Conservation (phyloP, 2,329 filamentous ascomycete species). For the Amylocarpus encephaloides region DNA sequence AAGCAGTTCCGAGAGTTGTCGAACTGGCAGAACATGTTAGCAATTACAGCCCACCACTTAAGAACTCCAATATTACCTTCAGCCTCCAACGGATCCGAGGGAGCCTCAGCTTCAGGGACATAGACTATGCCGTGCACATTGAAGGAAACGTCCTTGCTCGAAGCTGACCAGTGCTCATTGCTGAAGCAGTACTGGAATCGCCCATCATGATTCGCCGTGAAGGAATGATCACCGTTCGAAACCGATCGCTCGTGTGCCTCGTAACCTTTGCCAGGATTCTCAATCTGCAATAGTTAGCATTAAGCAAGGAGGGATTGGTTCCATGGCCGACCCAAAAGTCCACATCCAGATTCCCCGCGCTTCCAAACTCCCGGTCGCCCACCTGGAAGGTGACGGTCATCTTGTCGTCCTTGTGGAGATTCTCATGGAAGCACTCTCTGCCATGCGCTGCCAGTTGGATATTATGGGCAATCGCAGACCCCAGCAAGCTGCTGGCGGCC, state of each 20-base stretch:
- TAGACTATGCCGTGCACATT: constrained; percentile 99
- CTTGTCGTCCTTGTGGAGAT: constrained; percentile 84
- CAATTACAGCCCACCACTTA: not conserved
- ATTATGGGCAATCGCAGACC: constrained; percentile 74
- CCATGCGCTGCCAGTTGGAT: constrained; percentile 91
- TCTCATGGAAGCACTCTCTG: constrained; percentile 96
- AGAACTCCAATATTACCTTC: constrained; percentile 56
- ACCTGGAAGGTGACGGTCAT: constrained; percentile 99
- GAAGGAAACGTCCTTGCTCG: constrained; percentile 97
- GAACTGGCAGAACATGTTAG: constrained; percentile 49
- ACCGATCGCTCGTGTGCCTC: constrained; percentile 74
- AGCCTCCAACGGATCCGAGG: constrained; percentile 80
- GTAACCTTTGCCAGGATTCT: constrained; percentile 69
- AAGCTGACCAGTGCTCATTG: constrained; percentile 95
- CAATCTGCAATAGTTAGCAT: constrained; percentile 50
- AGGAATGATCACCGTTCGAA: constrained; percentile 89
- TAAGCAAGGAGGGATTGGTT: not conserved
- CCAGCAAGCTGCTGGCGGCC: constrained; percentile 31
- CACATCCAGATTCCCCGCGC: constrained; percentile 88
- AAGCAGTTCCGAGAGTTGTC: constrained; percentile 75
- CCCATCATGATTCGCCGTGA: constrained; percentile 77
- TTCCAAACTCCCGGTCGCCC: constrained; percentile 91
- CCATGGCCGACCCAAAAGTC: constrained; percentile 84
- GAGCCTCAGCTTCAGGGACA: constrained; percentile 78
- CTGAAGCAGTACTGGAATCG: constrained; percentile 97